Base-by-base conservation (phyloP, 768 basidiomycete genomes). In the Austroboletus festivus region DNA sequence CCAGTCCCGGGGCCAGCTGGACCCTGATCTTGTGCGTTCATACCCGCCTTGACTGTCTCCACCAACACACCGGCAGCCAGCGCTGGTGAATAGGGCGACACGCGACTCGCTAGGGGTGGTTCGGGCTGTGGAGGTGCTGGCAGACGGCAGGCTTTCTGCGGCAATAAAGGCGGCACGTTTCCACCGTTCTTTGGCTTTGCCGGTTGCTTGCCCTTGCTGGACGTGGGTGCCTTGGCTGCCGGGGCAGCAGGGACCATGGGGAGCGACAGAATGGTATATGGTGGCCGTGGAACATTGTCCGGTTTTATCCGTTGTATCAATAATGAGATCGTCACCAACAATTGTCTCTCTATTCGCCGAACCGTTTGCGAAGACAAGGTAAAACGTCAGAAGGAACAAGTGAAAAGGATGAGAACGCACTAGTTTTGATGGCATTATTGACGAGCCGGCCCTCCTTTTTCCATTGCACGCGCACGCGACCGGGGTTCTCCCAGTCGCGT, bases 401-500 rank as follows among this genome's bases (percentile, higher is more conserved):
- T 28, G 19, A n/a, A 42, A 45, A 11, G 38, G 28, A n/a, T n/a
- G n/a, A 34, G 24, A 39, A 77, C 85, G 57, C 63, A 92, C 89
- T 92, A 26, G 83, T 86, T 71, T 79, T 83, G 60, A 92, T 83
- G n/a, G 65, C 61, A 3, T 78, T 73, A 59, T 90, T 86, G 50
- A 86, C 68, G 9, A 86, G 73, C 30, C 67, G 60, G 0, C 78
- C 89, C 50, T 90, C 85, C 65, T 85, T 86, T 77, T 89, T 92
- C 86, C 87, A 91, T 61, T 89, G 89, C 20, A 98, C 89, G 54
- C 92, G 82, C 50, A 99, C 91, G 21, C 95, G 80, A 9, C 95
- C 95, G 0, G 95, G 95, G 65, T 99, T 99, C 62, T 89, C 94
- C 95, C 95, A 99, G 67, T 99, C 95, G 44, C 90, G 80, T 11